Conservation (phyloP, 106 monocot species). For the Acorus calamus region DNA sequence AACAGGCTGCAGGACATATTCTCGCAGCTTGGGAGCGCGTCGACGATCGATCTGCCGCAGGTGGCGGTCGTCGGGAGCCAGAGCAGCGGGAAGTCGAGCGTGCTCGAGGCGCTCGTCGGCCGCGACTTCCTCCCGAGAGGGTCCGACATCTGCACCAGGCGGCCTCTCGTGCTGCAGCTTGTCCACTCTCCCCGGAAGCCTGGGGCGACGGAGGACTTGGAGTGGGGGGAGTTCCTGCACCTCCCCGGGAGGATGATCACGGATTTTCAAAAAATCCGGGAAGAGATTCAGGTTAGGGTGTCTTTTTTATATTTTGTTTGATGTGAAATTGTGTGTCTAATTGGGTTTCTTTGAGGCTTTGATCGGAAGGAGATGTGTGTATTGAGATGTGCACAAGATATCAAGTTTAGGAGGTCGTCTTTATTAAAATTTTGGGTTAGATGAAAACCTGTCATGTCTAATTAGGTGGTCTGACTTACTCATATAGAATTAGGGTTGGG, state of each 20-base stretch:
- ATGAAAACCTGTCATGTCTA: too few relatives aligned
- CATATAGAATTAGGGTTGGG: too few relatives aligned
- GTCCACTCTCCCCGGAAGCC: constrained; percentile 24
- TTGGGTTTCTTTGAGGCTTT: neutral
- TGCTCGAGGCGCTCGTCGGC: constrained; percentile 87
- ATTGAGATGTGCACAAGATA: too few relatives aligned
- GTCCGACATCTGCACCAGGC: constrained; percentile 66
- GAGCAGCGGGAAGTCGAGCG: constrained; percentile 99
- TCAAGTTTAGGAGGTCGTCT: too few relatives aligned
- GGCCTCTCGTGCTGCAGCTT: constrained; percentile 88
- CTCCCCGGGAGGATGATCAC: constrained; percentile 40
- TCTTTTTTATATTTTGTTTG: neutral
- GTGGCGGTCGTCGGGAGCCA: constrained; percentile 95
- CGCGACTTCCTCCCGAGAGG: constrained; percentile 88
- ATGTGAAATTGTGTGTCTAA: neutral
- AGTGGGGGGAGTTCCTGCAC: constrained; percentile 90
- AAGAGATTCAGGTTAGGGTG: constrained; percentile 54
- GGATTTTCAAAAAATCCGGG: constrained; percentile 52
- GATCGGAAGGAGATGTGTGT: too few relatives aligned
- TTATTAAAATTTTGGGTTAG: too few relatives aligned
- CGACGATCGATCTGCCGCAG: constrained; percentile 81
- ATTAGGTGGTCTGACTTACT: too few relatives aligned
- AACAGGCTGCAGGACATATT: constrained; percentile 90
- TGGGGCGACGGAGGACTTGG: constrained; percentile 18
- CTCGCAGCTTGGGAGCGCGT: constrained; percentile 58